Percentiles rank a stretch among this genome's conserved stretches.
phyloP scores from a whole-genome alignment of 1,284 basidiomycete species.

The Heterobasidion parviporum region DNA sequence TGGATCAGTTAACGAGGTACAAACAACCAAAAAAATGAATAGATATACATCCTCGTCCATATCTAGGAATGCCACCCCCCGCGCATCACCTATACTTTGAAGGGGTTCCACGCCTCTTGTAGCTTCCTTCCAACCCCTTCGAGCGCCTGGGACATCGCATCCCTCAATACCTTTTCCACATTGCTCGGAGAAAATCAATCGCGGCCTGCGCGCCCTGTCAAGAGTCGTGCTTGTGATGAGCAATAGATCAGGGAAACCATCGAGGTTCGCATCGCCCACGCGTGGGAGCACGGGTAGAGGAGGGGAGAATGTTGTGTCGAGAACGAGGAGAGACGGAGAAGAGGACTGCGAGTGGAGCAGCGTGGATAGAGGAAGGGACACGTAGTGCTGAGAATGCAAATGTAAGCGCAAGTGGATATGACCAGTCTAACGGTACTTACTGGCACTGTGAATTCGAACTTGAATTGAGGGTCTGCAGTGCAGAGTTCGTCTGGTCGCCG shows the following conservation, averaged over 20 bases:
- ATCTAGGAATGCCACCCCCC: constrained; percentile 80
- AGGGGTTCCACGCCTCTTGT: constrained; percentile 59
- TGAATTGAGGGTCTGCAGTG: constrained; percentile 72
- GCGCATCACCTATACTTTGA: constrained; percentile 67
- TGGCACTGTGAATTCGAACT: constrained; percentile 58
- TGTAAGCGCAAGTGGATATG: background rate
- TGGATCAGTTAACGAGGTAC: constrained; percentile 8
- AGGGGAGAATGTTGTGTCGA: constrained; percentile 55
- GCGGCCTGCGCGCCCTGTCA: constrained; percentile 27
- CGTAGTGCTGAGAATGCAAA: constrained; percentile 44
- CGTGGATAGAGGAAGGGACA: constrained; percentile 57
- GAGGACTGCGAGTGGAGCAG: constrained; percentile 41
- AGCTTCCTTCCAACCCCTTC: constrained; percentile 58
- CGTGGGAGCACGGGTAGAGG: constrained; percentile 72
- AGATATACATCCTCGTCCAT: constrained; percentile 87
- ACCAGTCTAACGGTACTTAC: constrained; percentile 32
- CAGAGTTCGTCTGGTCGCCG: constrained; percentile 79
- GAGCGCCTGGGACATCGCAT: constrained; percentile 40
- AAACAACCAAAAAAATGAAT: background rate
- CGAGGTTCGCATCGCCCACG: constrained; percentile 87
- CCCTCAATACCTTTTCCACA: constrained; percentile 53
- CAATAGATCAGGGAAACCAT: constrained; percentile 92
- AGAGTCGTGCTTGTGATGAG: constrained; percentile 45
- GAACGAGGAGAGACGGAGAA: constrained; percentile 56
- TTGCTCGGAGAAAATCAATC: constrained; percentile 64